These are phyloP conservation scores for Vaccinium darrowii DNA, from an alignment of 148 eudicot genomes.

Conservation along the genomic window DNA sequence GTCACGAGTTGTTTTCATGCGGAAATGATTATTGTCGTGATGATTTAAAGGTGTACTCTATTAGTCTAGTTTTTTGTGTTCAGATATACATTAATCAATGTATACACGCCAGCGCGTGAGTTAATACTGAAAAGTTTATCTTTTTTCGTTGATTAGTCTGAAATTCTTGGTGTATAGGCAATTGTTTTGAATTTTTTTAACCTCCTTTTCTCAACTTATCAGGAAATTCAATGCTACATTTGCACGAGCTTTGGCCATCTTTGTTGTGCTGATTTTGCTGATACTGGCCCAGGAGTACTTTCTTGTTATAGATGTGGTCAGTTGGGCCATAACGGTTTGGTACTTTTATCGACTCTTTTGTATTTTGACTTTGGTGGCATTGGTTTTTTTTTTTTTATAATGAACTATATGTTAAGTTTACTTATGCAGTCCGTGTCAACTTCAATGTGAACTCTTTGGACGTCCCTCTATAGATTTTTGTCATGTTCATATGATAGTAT, in stretches of 20 bases:
- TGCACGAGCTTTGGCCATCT: constrained; percentile 87
- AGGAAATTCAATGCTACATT: constrained; percentile 89
- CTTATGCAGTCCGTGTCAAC: background rate
- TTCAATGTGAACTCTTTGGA: background rate
- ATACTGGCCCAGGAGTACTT: constrained; percentile 42
- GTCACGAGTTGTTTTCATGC: constrained; percentile 78
- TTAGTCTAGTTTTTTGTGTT: background rate
- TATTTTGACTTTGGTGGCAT: too few relatives aligned
- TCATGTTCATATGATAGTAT: background rate
- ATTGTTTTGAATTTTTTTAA: background rate
- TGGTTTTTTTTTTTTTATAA: background rate
- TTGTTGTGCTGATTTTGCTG: constrained; percentile 67
- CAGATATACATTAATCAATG: background rate
- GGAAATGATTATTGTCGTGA: constrained; percentile 57
- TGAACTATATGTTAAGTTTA: background rate
- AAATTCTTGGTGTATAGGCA: background rate
- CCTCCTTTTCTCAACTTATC: constrained; percentile 16
- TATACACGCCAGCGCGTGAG: background rate
- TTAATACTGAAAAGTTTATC: background rate
- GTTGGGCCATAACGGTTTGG: constrained; percentile 86
- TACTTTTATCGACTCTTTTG: constrained; percentile 28
- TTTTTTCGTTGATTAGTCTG: background rate
- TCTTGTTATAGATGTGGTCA: constrained; percentile 95
- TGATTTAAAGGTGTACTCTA: constrained; percentile 81
- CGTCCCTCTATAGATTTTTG: background rate